phyloP scores from a whole-genome alignment of 495 filamentous ascomycete genomes.

The Hyaloscypha finlandica region DNA sequence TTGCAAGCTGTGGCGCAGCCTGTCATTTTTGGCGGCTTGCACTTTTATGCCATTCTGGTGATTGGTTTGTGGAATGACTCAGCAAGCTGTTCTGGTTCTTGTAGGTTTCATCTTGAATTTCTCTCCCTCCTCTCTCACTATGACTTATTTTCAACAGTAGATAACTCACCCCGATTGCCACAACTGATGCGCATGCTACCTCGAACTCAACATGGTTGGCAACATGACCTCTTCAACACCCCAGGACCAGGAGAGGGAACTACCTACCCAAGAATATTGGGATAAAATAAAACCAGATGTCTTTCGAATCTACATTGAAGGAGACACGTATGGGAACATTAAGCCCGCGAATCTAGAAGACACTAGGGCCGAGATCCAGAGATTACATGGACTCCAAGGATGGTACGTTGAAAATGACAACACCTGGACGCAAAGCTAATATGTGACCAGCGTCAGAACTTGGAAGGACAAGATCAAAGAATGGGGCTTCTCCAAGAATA shows the following conservation, averaged over 20 bases:
- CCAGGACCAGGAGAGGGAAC: background rate
- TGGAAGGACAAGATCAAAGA: background rate
- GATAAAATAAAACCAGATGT: conserved; percentile 1
- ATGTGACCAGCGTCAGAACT: background rate
- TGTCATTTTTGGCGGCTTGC: no score
- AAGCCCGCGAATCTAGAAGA: background rate
- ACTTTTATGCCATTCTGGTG: no score
- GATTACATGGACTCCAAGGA: background rate
- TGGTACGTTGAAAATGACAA: background rate
- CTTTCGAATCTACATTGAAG: background rate
- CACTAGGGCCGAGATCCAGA: background rate
- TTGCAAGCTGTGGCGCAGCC: no score
- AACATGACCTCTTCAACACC: background rate
- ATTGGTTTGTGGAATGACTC: no score
- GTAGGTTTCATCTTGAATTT: background rate
- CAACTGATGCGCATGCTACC: background rate
- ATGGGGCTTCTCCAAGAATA: background rate
- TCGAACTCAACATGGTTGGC: background rate
- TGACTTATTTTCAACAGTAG: background rate
- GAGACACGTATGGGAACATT: background rate
- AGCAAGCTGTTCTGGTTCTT: no score
- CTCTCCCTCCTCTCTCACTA: background rate
- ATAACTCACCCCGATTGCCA: background rate
- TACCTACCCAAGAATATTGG: background rate
- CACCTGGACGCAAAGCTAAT: background rate